phyloP scores from a whole-genome alignment of 176 grass and related monocot genomes.

The Puya raimondii region DNA sequence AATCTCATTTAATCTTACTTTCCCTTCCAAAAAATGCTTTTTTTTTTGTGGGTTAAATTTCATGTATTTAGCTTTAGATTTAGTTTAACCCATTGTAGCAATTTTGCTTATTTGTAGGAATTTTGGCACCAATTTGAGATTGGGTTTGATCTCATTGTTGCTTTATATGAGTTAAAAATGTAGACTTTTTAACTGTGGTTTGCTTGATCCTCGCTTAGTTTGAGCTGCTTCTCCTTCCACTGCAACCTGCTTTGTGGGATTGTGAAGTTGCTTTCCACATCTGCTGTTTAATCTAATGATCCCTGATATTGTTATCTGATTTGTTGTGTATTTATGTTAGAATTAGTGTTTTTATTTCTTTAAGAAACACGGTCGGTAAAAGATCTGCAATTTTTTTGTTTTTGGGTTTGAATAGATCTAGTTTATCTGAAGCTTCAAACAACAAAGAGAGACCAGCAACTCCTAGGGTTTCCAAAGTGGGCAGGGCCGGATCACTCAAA shows the following conservation, averaged over 20 bases:
- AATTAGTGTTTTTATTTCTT: conserved; percentile 18
- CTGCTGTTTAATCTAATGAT: not conserved
- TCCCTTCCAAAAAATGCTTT: not conserved
- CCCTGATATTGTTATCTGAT: too few relatives aligned
- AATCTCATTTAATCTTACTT: not conserved
- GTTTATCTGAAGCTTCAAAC: conserved; percentile 59
- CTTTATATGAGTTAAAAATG: not conserved
- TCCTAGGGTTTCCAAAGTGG: conserved; percentile 48
- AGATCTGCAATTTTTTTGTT: conserved; percentile 21
- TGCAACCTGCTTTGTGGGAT: not conserved
- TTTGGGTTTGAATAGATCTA: conserved; percentile 56
- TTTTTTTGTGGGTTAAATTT: not conserved
- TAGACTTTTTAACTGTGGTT: not conserved
- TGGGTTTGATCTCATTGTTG: not conserved
- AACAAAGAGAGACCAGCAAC: conserved; percentile 58
- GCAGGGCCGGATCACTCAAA: conserved; percentile 38
- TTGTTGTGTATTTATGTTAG: not conserved
- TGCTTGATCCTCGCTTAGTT: not conserved
- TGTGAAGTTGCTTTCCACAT: not conserved
- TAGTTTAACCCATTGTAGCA: not conserved
- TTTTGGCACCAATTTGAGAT: not conserved
- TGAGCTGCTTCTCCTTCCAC: not conserved
- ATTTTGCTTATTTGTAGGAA: not conserved
- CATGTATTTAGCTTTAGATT: not conserved
- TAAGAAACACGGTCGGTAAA: conserved; percentile 4